A percentile compares a stretch with the other conserved stretches of the same genome.
phyloP scores from a whole-genome alignment of 768 basidiomycete genomes.

The Rossbeevera mucosa region DNA sequence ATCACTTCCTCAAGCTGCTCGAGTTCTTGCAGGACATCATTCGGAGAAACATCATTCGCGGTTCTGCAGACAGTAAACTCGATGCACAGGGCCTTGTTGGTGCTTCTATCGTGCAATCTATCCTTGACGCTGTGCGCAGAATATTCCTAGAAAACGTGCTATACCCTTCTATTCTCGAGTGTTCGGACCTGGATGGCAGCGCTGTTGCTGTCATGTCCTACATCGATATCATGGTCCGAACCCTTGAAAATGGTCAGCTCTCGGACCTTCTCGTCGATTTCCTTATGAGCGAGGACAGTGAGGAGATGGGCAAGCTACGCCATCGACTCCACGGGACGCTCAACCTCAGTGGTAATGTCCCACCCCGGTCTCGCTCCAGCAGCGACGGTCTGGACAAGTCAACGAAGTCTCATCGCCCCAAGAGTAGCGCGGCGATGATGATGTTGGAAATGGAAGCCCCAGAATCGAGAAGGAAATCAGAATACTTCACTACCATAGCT shows the following conservation, averaged over 20 bases:
- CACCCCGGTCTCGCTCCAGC: constrained; percentile 31
- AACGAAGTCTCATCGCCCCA: constrained; percentile 53
- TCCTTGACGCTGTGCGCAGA: constrained; percentile 74
- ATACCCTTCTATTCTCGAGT: constrained; percentile 90
- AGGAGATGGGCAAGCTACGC: constrained; percentile 50
- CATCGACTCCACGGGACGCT: constrained; percentile 40
- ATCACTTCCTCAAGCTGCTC: constrained; percentile 85
- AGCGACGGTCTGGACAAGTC: constrained; percentile 33
- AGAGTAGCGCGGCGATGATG: constrained; percentile 90
- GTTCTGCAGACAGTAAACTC: constrained; percentile 31
- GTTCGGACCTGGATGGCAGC: constrained; percentile 90
- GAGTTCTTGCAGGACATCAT: constrained; percentile 91
- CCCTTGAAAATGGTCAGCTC: constrained; percentile 63
- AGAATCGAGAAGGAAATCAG: constrained; percentile 61
- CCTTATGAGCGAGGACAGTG: constrained; percentile 81
- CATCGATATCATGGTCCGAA: constrained; percentile 82
- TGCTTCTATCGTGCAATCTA: constrained; percentile 75
- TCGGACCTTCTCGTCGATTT: constrained; percentile 71
- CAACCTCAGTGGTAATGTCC: constrained; percentile 35
- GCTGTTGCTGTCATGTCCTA: constrained; percentile 95
- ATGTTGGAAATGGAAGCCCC: constrained; percentile 83
- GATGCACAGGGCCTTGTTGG: constrained; percentile 69
- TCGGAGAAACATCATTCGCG: constrained; percentile 52
- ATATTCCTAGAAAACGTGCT: constrained; percentile 92
- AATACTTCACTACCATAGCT: constrained; percentile 83